phyloP scores from a whole-genome alignment of 78 protist species.

The Tieghemostelium lacteum region DNA sequence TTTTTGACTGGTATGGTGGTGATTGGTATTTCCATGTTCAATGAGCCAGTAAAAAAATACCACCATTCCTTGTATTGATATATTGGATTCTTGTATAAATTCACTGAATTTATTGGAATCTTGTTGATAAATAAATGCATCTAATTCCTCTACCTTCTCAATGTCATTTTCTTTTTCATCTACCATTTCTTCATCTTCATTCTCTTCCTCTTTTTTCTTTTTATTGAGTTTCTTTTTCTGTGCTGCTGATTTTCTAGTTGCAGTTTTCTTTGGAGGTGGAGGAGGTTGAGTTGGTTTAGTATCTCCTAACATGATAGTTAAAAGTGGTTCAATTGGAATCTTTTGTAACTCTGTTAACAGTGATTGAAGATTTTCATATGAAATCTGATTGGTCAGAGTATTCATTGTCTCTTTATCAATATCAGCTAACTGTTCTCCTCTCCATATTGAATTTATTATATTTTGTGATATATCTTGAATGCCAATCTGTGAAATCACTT shows the following conservation, averaged over 20 bases:
- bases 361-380: not conserved
- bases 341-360: not conserved
- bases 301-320: not conserved
- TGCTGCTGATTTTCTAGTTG: not conserved
- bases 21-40: not conserved
- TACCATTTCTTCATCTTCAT: slow-evolving; percentile 17
- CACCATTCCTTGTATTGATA: slow-evolving; percentile 8
- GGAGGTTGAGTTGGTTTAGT: not conserved
- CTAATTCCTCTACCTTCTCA: not conserved
- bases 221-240: slow-evolving; percentile 26
- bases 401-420: not conserved
- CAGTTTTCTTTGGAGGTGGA: too few relatives aligned
- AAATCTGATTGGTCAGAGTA: not conserved
- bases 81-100: not conserved
- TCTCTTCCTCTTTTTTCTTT: slow-evolving; percentile 8
- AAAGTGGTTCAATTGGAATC: not conserved
- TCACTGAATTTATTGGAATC: slow-evolving; percentile 21
- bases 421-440: slow-evolving; percentile 10
- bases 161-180: slow-evolving; percentile 23
- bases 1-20: not conserved
- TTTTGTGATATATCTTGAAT: not conserved
- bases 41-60: slow-evolving; percentile 49
- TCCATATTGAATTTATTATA: slow-evolving; percentile 11
- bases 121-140: not conserved
- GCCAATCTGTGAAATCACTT: too few relatives aligned